These are phyloP conservation scores for Colletotrichum plurivorum DNA, from an alignment of 2,329 filamentous ascomycete genomes.

Conservation along the genomic window DNA sequence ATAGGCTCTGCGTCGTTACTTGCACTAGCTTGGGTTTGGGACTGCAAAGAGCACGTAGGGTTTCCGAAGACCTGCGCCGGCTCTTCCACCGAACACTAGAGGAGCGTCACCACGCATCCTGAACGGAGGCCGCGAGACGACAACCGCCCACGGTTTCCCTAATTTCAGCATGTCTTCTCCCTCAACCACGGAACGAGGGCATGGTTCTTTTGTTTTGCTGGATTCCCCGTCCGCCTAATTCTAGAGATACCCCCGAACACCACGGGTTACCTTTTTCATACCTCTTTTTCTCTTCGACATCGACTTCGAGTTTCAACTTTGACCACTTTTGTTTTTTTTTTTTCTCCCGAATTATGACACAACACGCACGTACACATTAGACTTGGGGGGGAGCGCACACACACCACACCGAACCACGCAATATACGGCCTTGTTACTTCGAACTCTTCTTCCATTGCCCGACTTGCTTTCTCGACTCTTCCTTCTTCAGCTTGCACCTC, in stretches of 20 bases:
- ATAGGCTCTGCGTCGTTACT: conserved; percentile 21
- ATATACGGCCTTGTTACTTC: conserved; percentile 30
- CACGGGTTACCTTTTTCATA: conserved; percentile 32
- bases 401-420: conserved; percentile 27
- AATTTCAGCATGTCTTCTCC: conserved; percentile 8
- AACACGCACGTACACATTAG: conserved; percentile 33
- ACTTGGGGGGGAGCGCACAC: conserved; percentile 13
- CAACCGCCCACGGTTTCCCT: neutral
- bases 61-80: conserved; percentile 20
- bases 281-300: conserved; percentile 18
- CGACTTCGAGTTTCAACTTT: conserved; percentile 18
- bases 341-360: conserved; percentile 36
- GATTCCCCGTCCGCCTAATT: conserved; percentile 40
- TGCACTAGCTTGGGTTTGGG: conserved; percentile 24
- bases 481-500: neutral
- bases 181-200: conserved; percentile 17
- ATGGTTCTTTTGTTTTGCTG: conserved; percentile 31
- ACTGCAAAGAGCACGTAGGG: conserved; percentile 25
- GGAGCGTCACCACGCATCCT: conserved; percentile 10
- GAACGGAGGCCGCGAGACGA: conserved; percentile 14
- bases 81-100: conserved; percentile 11
- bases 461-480: conserved; percentile 25
- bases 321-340: conserved; percentile 15
- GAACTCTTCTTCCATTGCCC: conserved; percentile 2
- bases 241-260: conserved; percentile 43